Base-by-base conservation (phyloP, 129 eudicot species). In the Flaveria brownii region DNA sequence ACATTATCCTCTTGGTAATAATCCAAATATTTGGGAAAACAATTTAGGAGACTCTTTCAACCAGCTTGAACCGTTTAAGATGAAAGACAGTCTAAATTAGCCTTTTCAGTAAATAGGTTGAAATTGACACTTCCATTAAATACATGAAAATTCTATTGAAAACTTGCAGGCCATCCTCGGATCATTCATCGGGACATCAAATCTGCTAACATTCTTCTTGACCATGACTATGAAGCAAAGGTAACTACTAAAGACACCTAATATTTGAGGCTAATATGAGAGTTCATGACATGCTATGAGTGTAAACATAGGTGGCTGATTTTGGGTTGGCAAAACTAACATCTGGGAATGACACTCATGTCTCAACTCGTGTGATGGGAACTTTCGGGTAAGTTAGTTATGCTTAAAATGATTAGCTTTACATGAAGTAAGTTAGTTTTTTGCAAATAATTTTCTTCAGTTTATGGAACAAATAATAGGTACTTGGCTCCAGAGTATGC, bases 401-500 rank as follows among this genome's bases (percentile, higher is more conserved):
- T 71, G 39, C 54, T 70, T 55, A 16, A 39, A 39, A 52, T 23
- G 59, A 28, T 28, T 23, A 20, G 1, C 57, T 43, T 30, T 67
- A 66, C 61, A 45, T 4, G 15, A 14, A 42, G 60, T 73, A 41
- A 9, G 50, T 43, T 74, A 65, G 54, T 45, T 30, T 36, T 55
- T 70, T 20, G 69, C 14, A 23, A 61, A 47, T 52, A 73, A 26
- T 57, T 49, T 33, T 65, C 23, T 55, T 47, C 55, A 50, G 77
- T 80, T 20, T 61, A 8, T 6, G 23, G 46, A 72, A 64, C 84
- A 22, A 50, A 55, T 43, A n/a, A 54, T 79, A 93, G 99, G 88
- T 95, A 95, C 82, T 77, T 95, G 63, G 99, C 99, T 72, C 99
- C 97, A 10, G 99, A 95, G 82, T 95, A 95, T 81, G 99, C 99